Evolutionary conservation across 345 rosid species (phyloP), one percentile per base, ranked within the genome.

Genomic region (Hibiscus mutabilis): DNA sequence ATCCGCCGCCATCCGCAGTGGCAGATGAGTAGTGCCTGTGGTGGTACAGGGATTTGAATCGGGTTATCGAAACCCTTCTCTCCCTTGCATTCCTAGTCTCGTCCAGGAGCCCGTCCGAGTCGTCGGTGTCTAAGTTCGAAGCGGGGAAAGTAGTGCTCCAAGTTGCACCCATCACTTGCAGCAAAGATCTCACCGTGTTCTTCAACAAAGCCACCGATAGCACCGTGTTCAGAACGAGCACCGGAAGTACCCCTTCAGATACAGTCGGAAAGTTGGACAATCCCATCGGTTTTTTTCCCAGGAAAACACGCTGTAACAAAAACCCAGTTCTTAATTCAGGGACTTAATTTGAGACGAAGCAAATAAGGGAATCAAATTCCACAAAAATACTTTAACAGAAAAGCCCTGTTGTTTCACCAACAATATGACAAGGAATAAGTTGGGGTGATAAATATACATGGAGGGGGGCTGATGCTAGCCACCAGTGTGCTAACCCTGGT

Each of bases 221-320:
- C 66, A 87, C 85, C 3, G 88, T 84, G 88, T 84, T 86, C 83
- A 89, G 78, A 35, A 88, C 88, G 15, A 93, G 82, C 69, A 88
- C 82, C 7, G 91, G 91, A 0, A 93, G 77, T 59, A 86, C 77
- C 18, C 96, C 94, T 64, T 86, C 96, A 0, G 88, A 71, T 12
- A 87, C 73, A 62, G 75, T 74, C 2, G 90, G 94, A 75, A 82
- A 91, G 27, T 79, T 88, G 14, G 92, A 82, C 53, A 91, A 82
- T 11, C 98, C 98, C 98, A 93, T 93, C 13, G 46, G 3, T 10
- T 42, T 40, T 8, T 1, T 10, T 7, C 44, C 2, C 13, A 2
- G 46, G 3, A 42, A 42, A 42, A 10, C 46, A 42, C 46, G 9
- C 11, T 35, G 42, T 7, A 35, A 35, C 42, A 35, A 35, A 35